phyloP scores from a whole-genome alignment of 345 rosid genomes.

The Sisymbrium altissimum region DNA sequence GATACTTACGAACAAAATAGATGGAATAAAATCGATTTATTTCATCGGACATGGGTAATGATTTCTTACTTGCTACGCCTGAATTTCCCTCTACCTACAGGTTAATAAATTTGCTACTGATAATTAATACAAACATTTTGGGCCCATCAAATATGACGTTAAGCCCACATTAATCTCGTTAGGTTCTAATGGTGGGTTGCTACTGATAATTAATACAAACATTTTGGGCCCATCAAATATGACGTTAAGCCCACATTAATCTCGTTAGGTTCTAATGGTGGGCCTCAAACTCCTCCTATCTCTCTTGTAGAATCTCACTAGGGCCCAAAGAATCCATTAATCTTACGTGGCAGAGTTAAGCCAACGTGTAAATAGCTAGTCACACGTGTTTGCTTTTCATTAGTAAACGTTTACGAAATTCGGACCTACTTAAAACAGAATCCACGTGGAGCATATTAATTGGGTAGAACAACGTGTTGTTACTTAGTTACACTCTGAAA shows the following conservation, averaged over 20 bases:
- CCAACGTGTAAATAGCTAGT: slow-evolving; percentile 5
- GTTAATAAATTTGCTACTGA: neutral
- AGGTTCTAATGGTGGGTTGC: neutral
- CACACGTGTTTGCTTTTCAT: slow-evolving; percentile 23
- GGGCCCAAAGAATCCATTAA: slow-evolving; percentile 3
- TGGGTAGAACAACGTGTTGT: slow-evolving; percentile 52
- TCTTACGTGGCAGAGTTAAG: slow-evolving; percentile 24
- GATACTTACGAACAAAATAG: neutral
- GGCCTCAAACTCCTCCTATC: neutral
- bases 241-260: neutral
- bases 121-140: neutral
- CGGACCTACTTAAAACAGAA: neutral
- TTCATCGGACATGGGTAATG: neutral
- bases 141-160: neutral
- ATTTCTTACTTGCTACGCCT: neutral
- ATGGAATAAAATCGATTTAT: neutral
- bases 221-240: neutral
- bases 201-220: no score
- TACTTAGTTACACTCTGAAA: slow-evolving; percentile 27
- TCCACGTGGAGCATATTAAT: slow-evolving; percentile 44
- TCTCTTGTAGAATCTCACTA: neutral
- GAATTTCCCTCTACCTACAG: neutral
- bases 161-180: neutral
- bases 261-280: neutral
- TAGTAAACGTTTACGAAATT: neutral